Conservation (phyloP, 805 yeast genomes). For the Kluyveromyces nonfermentans region DNA sequence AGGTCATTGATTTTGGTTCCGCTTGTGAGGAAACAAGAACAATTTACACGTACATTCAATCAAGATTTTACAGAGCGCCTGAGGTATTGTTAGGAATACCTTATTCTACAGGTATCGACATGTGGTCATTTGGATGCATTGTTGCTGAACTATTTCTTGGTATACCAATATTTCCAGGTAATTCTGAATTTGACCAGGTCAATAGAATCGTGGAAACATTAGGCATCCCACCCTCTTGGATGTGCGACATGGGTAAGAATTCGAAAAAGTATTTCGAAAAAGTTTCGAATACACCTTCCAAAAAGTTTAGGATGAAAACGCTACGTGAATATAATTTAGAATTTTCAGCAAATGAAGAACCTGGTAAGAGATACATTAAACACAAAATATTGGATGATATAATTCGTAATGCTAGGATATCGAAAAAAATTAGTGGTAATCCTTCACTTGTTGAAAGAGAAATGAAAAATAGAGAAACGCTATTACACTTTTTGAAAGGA, state of each 20-base stretch:
- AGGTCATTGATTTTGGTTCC: slow-evolving; percentile 92
- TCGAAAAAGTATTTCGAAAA: slow-evolving; percentile 47
- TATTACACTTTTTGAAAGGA: slow-evolving; percentile 72
- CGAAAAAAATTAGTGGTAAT: slow-evolving; percentile 40
- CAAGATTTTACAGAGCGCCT: slow-evolving; percentile 89
- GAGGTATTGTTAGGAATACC: slow-evolving; percentile 90
- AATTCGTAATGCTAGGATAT: slow-evolving; percentile 63
- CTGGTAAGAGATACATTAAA: slow-evolving; percentile 77
- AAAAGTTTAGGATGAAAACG: slow-evolving; percentile 35
- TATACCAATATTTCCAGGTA: slow-evolving; percentile 88
- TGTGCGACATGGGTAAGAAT: slow-evolving; percentile 92
- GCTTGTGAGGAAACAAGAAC: slow-evolving; percentile 91
- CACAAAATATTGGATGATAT: slow-evolving; percentile 59
- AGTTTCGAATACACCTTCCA: slow-evolving; percentile 11
- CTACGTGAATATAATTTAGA: slow-evolving; percentile 39
- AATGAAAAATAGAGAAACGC: slow-evolving; percentile 56
- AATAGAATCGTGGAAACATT: slow-evolving; percentile 72
- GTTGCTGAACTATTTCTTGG: slow-evolving; percentile 87
- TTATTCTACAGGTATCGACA: slow-evolving; percentile 86
- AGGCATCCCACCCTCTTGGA: slow-evolving; percentile 88
- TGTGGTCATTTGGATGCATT: slow-evolving; percentile 96
- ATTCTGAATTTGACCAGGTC: slow-evolving; percentile 87
- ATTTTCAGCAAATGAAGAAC: slow-evolving; percentile 44
- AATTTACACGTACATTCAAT: slow-evolving; percentile 83
- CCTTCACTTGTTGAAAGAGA: slow-evolving; percentile 51